Percentiles rank a stretch among this genome's conserved stretches.
Evolutionary conservation across 2,329 filamentous ascomycete genomes (phyloP).

Genomic region (Ilyonectria robusta): DNA sequence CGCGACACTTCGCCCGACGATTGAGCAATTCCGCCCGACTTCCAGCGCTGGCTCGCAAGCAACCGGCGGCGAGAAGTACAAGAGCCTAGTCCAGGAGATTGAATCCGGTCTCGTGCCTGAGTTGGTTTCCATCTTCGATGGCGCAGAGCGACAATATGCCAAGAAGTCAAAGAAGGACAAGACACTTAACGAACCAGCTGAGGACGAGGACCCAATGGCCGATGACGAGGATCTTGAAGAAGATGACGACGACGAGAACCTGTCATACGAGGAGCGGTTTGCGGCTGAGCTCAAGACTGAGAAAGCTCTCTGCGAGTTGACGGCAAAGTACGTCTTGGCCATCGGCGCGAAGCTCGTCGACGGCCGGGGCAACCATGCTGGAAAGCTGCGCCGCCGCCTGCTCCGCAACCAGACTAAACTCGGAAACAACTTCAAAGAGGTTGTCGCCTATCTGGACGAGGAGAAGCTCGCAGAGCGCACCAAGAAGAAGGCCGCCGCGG

Average conservation of each 20-base stretch:
- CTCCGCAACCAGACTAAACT: constrained; percentile 85
- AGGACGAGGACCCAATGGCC: constrained; percentile 81
- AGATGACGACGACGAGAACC: constrained; percentile 68
- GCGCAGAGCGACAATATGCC: constrained; percentile 83
- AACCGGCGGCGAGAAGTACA: constrained; percentile 50
- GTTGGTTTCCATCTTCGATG: constrained; percentile 82
- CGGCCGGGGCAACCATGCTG: constrained; percentile 69
- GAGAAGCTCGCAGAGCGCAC: constrained; percentile 66
- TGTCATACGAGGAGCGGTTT: constrained; percentile 71
- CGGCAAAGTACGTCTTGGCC: constrained; percentile 86
- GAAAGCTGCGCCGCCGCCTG: constrained; percentile 78
- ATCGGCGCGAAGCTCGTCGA: constrained; percentile 84
- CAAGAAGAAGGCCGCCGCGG: constrained; percentile 56
- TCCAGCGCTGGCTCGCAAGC: constrained; percentile 43
- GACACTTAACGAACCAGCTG: constrained; percentile 73
- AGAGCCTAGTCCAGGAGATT: constrained; percentile 76
- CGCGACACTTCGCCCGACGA: constrained; percentile 74
- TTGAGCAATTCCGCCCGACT: constrained; percentile 57
- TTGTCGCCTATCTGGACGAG: constrained; percentile 85
- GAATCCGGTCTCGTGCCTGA: constrained; percentile 73
- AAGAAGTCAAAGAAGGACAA: constrained; percentile 72
- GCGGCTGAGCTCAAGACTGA: constrained; percentile 82
- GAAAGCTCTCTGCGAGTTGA: constrained; percentile 86
- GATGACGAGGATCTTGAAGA: constrained; percentile 70
- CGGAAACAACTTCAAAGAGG: constrained; percentile 87